phyloP scores from a whole-genome alignment of 108 stramenopile genomes.

The Nitzschia palea region DNA sequence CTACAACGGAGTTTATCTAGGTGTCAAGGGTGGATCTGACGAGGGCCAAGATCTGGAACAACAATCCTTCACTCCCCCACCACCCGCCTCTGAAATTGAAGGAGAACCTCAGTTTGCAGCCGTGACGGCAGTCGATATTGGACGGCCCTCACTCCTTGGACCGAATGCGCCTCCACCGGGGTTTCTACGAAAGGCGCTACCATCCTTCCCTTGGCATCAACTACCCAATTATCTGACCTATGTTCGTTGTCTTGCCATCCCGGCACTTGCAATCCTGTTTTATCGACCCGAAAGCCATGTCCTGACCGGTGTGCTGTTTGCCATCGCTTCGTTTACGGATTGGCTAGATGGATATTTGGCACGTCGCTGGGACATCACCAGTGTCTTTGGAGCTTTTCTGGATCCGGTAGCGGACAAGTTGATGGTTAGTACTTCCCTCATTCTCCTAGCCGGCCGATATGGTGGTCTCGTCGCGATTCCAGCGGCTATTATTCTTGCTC shows the following conservation, averaged over 20 bases:
- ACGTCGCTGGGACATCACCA: constrained; percentile 74
- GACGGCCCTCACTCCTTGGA: constrained; percentile 21
- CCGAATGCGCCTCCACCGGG: constrained; percentile 66
- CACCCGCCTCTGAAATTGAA: neutral
- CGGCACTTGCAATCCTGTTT: constrained; percentile 51
- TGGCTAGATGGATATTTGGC: constrained; percentile 94
- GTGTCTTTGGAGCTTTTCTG: constrained; percentile 90
- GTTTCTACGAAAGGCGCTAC: constrained; percentile 54
- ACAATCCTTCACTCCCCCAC: neutral
- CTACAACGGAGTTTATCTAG: neutral
- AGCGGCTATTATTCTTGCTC: constrained; percentile 78
- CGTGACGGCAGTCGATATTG: neutral
- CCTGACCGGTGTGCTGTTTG: constrained; percentile 50
- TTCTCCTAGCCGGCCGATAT: constrained; percentile 79
- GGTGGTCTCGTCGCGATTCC: constrained; percentile 74
- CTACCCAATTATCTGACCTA: constrained; percentile 79
- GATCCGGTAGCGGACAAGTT: constrained; percentile 98
- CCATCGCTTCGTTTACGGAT: constrained; percentile 81
- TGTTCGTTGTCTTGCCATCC: constrained; percentile 72
- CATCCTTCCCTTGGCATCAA: constrained; percentile 65
- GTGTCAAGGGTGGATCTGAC: constrained; percentile 7
- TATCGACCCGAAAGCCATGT: constrained; percentile 43
- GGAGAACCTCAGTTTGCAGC: neutral
- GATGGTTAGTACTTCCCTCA: constrained; percentile 89
- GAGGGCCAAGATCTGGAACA: neutral